phyloP scores from a whole-genome alignment of 1,284 basidiomycete genomes.

The Vanrija humicola region DNA sequence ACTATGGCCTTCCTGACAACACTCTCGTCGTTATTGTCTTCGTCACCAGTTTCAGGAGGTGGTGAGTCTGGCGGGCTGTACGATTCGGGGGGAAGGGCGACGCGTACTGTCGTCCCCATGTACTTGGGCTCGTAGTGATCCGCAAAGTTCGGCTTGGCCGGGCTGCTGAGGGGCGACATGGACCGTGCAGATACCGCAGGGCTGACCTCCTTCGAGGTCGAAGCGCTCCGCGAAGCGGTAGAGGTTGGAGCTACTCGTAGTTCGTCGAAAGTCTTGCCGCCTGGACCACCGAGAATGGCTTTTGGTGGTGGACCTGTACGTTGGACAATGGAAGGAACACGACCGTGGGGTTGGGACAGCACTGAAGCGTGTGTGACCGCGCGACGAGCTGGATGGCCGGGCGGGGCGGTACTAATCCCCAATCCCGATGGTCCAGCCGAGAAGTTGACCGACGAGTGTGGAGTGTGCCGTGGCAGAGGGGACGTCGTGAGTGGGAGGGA shows the following conservation, averaged over 20 bases:
- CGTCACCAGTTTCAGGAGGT: neutral
- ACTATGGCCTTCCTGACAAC: neutral
- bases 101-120: slow-evolving; percentile 18
- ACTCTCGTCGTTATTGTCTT: neutral
- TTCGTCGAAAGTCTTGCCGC: slow-evolving; percentile 40
- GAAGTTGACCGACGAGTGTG: neutral
- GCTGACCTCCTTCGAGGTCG: neutral
- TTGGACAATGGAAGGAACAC: slow-evolving; percentile 1
- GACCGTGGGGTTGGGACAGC: slow-evolving; percentile 1
- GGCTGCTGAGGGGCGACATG: neutral
- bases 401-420: neutral
- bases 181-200: neutral
- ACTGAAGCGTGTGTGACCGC: neutral
- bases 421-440: neutral
- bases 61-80: slow-evolving; percentile 28
- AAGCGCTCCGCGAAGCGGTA: neutral
- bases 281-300: slow-evolving; percentile 38
- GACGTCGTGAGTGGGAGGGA: slow-evolving; percentile 9
- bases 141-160: neutral
- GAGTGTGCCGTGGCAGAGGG: slow-evolving; percentile 1
- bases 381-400: neutral
- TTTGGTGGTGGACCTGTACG: slow-evolving; percentile 35
- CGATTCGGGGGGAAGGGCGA: slow-evolving; percentile 20
- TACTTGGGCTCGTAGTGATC: slow-evolving; percentile 11
- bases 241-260: slow-evolving; percentile 12